Percentiles rank a stretch among this genome's conserved stretches.
Evolutionary conservation across 176 grass and related monocot genomes (phyloP).

Genomic region (Lolium multiflorum): DNA sequence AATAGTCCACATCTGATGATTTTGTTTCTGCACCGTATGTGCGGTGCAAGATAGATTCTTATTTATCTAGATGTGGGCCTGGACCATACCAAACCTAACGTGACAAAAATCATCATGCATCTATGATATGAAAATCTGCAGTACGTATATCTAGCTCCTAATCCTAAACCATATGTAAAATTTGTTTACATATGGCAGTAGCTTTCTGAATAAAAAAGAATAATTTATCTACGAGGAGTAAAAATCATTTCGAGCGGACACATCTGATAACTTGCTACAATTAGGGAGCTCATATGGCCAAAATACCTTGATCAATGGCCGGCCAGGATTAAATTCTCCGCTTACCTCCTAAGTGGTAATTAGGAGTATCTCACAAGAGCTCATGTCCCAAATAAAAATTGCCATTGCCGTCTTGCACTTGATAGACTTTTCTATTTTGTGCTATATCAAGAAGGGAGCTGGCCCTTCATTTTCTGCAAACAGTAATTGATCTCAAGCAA

Average conservation of each 20-base stretch:
- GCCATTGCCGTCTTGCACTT: neutral
- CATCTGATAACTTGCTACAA: neutral
- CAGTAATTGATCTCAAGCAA: neutral
- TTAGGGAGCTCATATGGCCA: neutral
- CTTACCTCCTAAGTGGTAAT: neutral
- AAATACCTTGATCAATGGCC: neutral
- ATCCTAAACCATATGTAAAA: neutral
- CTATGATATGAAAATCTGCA: neutral
- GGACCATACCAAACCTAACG: neutral
- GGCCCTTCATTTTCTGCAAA: neutral
- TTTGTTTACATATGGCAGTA: neutral
- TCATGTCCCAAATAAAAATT: neutral
- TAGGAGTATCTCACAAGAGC: neutral
- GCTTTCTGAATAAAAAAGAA: neutral
- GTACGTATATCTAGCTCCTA: neutral
- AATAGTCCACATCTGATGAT: neutral
- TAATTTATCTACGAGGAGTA: neutral
- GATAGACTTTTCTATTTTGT: neutral
- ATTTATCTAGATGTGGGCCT: too few species aligned
- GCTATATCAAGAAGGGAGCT: neutral
- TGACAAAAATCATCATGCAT: neutral
- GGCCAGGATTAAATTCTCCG: neutral
- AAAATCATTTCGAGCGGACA: neutral
- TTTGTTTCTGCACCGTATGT: neutral
- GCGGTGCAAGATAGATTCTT: neutral